Evolutionary conservation across 352 stramenopile species (phyloP).

Genomic region (Lagenidium giganteum): DNA sequence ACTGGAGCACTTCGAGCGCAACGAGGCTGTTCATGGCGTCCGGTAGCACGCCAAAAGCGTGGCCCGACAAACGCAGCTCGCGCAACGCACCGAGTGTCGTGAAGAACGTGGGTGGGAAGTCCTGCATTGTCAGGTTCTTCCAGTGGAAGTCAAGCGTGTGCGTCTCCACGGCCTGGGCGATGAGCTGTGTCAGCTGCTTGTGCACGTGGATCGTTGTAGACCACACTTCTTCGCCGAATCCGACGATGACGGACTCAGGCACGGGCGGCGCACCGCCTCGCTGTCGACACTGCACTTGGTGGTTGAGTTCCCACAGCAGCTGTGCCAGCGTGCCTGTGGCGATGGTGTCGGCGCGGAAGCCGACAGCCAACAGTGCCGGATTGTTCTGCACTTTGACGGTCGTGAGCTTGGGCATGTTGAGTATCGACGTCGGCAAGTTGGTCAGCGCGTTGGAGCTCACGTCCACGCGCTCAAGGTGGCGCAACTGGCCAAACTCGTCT

Average conservation of each 20-base stretch:
- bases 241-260: constrained; percentile 29
- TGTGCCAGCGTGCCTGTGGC: constrained; percentile 32
- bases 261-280: constrained; percentile 26
- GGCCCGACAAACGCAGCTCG: constrained; percentile 60
- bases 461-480: constrained; percentile 35
- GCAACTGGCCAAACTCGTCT: constrained; percentile 34
- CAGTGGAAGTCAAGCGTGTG: constrained; percentile 62
- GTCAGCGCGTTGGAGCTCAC: constrained; percentile 54
- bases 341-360: constrained; percentile 37
- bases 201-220: constrained; percentile 68
- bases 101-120: constrained; percentile 51
- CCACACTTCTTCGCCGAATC: constrained; percentile 51
- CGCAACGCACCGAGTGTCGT: constrained; percentile 25
- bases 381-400: constrained; percentile 53
- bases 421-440: constrained; percentile 38
- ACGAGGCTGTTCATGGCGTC: too few species aligned
- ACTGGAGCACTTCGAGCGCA: constrained; percentile 46
- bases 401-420: constrained; percentile 38
- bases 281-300: constrained; percentile 39
- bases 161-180: constrained; percentile 29
- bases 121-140: constrained; percentile 39
- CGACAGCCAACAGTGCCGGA: constrained; percentile 19
- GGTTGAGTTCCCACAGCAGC: constrained; percentile 48
- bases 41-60: constrained; percentile 36
- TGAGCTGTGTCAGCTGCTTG: constrained; percentile 36